Conservation (phyloP, 805 yeast species). For the Hermanozyma aechmeae region DNA sequence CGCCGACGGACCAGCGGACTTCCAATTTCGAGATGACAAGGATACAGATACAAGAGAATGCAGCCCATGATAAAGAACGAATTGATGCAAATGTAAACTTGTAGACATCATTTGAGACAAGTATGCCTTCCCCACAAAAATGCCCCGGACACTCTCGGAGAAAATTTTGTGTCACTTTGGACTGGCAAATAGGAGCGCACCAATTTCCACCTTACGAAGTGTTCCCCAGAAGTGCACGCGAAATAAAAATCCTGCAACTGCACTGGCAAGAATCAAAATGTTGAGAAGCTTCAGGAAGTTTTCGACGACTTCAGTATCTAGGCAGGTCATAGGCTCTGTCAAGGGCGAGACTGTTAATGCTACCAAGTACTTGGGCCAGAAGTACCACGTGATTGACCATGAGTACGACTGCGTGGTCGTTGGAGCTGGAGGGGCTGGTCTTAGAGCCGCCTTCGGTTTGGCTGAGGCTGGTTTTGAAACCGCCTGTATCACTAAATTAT, state of each 20-base stretch:
- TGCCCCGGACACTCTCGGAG: too few species aligned
- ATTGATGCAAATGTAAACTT: too few species aligned
- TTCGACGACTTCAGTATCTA: constrained; percentile 17
- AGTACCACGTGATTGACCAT: constrained; percentile 91
- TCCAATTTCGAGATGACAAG: too few species aligned
- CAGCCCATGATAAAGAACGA: too few species aligned
- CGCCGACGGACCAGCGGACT: too few species aligned
- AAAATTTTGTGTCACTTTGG: constrained; percentile 2
- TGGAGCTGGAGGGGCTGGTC: constrained; percentile 99
- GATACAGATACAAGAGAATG: too few species aligned
- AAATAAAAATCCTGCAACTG: constrained; percentile 1
- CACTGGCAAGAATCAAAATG: constrained; percentile 5
- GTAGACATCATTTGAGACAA: too few species aligned
- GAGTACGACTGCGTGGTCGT: constrained; percentile 97
- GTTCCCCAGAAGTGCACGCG: constrained; percentile 9
- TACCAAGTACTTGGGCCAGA: constrained; percentile 39
- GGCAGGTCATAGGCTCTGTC: constrained; percentile 29
- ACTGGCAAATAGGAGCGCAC: constrained; percentile 12
- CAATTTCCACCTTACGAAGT: constrained; percentile 8
- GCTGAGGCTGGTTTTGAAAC: constrained; percentile 97
- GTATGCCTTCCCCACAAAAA: too few species aligned
- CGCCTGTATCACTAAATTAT: constrained; percentile 92
- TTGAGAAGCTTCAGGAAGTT: constrained; percentile 16
- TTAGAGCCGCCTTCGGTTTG: constrained; percentile 96
- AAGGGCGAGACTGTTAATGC: constrained; percentile 32